Evolutionary conservation across 371 early-diverging fungal genomes (phyloP), one percentile per base, ranked within the genome.

Genomic region (Conidiobolus incongruus): DNA sequence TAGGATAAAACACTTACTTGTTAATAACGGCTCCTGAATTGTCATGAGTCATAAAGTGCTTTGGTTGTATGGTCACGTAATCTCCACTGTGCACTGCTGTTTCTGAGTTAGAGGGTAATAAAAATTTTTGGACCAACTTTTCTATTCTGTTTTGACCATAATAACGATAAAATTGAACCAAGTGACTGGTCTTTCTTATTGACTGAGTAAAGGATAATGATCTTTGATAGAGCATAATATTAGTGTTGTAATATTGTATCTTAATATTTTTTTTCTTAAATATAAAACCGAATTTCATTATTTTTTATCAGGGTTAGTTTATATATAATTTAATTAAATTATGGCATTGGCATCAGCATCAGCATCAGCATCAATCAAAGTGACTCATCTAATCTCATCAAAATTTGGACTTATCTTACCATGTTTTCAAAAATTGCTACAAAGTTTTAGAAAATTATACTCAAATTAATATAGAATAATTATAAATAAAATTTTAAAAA

Each of bases 11-110:
- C 15, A 49, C 68, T 54, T 62, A 83, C 82, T 87, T 87, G 45
- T 68, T 65, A 46, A 88, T 82, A 31, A 93, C 93, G 5, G 89
- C 88, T 19, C 79, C 91, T 0, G 95, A 89, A 51, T 94, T 94
- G 56, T 94, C 95, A 56, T 94, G 95, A 0, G 95, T 94, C 66
- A 91, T 71, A 23, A 87, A 68, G 54, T 85, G 84, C 32, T 80
- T 73, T 17, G 95, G 95, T 12, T 70, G 72, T 49, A 94, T 89
- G 16, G 77, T 68, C 17, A 94, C 83, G 63, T 87, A 90, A 58
- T 89, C 91, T 22, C 92, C 92, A 52, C 78, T 76, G 49, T 61
- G 65, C 42, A 90, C 89, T 23, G 54, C 57, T 36, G 69, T 62
- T 37, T 67, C 75, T 19, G 66, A 63, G 15, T 70, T 58, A 15